A percentile compares a stretch with the other conserved stretches of the same genome.
phyloP scores from a whole-genome alignment of 2,329 filamentous ascomycete genomes.

The Sporothrix sp. region DNA sequence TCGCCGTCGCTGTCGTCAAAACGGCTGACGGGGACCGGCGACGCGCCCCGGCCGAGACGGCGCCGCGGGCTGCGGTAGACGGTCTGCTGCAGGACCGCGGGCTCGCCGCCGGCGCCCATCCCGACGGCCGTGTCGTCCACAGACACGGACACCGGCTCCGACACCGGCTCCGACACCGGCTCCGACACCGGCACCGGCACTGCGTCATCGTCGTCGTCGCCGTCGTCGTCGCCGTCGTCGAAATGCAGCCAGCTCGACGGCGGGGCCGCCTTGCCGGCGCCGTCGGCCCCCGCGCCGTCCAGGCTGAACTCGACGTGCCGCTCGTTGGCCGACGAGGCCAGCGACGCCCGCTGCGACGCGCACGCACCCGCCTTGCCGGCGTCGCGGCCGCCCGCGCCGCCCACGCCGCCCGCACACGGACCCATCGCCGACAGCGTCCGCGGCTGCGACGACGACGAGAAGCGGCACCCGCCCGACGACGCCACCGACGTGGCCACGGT shows the following conservation, averaged over 20 bases:
- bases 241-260: conserved; percentile 22
- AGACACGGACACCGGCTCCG: neutral
- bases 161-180: no score
- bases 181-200: no score
- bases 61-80: conserved; percentile 10
- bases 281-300: neutral
- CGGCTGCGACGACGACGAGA: conserved; percentile 22
- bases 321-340: neutral
- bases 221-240: conserved; percentile 15
- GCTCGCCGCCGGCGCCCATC: neutral
- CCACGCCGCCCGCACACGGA: neutral
- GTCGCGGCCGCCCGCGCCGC: neutral
- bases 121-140: neutral
- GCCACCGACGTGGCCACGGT: conserved; percentile 34
- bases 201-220: neutral
- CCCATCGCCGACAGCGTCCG: conserved; percentile 15
- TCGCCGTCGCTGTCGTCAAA: conserved; percentile 9
- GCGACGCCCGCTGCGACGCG: neutral
- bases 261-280: neutral
- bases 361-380: no score
- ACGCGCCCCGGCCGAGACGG: no score
- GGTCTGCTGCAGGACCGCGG: neutral
- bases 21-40: neutral
- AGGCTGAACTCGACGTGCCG: conserved; percentile 15
- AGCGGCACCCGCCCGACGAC: conserved; percentile 22